A percentile compares a stretch with the other conserved stretches of the same genome.
Conservation (phyloP, 1,284 basidiomycete genomes). For the Mycena sp. region DNA sequence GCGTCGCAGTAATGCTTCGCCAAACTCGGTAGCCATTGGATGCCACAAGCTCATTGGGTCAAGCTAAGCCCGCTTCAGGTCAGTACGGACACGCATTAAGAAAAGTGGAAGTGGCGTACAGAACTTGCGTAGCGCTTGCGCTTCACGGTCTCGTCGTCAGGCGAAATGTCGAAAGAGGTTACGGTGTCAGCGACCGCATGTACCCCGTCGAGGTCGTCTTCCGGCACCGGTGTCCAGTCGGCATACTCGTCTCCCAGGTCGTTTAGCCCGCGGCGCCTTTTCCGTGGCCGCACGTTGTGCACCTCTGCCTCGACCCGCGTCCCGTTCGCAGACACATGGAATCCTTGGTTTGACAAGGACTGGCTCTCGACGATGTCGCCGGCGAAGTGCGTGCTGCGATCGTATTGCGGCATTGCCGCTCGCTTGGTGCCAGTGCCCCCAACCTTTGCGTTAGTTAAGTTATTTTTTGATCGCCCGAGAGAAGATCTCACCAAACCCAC, state of each 20-base stretch:
- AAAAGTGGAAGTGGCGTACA: background rate
- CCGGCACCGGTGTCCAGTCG: conserved; percentile 3
- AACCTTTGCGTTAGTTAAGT: too few relatives aligned
- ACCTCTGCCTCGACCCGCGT: background rate
- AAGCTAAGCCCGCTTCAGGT: conserved; percentile 7
- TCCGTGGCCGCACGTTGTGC: background rate
- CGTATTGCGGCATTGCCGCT: too few relatives aligned
- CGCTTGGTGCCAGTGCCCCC: too few relatives aligned
- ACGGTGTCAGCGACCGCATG: background rate
- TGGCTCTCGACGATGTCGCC: too few relatives aligned
- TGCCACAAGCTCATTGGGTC: conserved; percentile 19
- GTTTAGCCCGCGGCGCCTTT: background rate
- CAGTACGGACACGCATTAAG: background rate
- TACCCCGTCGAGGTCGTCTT: background rate
- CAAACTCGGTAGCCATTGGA: background rate
- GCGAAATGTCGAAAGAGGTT: background rate
- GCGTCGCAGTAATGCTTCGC: conserved; percentile 6
- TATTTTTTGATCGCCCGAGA: too few relatives aligned
- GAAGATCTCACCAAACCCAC: too few relatives aligned
- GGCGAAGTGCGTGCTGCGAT: too few relatives aligned
- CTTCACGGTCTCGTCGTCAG: background rate
- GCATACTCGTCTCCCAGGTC: background rate
- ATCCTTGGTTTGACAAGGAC: background rate
- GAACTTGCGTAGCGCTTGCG: conserved; percentile 18
- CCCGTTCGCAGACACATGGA: background rate